Evolutionary conservation across 768 basidiomycete species (phyloP).

Genomic region (Pisolithus microcarpus): DNA sequence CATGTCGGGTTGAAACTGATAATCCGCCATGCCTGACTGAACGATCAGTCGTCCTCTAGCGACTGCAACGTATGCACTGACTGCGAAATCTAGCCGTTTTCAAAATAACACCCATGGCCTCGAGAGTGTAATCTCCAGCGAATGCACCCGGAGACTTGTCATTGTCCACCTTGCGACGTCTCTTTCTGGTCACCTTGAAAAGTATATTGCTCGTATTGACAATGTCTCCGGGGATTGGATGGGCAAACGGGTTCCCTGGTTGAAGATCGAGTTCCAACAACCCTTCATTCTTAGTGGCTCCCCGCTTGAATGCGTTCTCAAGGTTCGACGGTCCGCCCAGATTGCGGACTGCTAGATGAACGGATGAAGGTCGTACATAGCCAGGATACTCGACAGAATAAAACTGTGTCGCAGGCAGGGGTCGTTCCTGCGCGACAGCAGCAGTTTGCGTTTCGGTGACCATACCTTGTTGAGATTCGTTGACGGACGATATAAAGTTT

Average conservation of each 20-base stretch:
- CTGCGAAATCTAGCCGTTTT: slow-evolving; percentile 89
- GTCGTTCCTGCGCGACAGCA: slow-evolving; percentile 30
- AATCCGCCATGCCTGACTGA: slow-evolving; percentile 82
- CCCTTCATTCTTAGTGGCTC: slow-evolving; percentile 52
- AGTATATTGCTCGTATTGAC: slow-evolving; percentile 75
- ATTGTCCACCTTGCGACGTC: slow-evolving; percentile 35
- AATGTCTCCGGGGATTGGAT: slow-evolving; percentile 79
- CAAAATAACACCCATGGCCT: slow-evolving; percentile 65
- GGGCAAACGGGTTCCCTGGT: slow-evolving; percentile 69
- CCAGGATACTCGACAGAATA: slow-evolving; percentile 90
- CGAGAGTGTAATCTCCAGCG: slow-evolving; percentile 66
- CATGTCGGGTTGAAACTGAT: slow-evolving; percentile 74
- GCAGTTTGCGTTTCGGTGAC: slow-evolving; percentile 8
- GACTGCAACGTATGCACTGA: slow-evolving; percentile 33
- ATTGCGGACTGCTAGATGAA: slow-evolving; percentile 52
- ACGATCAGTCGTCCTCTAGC: background rate
- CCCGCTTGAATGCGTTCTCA: slow-evolving; percentile 70
- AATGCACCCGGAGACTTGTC: slow-evolving; percentile 20
- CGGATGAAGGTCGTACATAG: slow-evolving; percentile 59
- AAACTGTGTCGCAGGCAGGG: slow-evolving; percentile 53
- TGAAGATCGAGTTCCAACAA: slow-evolving; percentile 72
- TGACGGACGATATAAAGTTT: background rate
- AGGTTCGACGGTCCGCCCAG: slow-evolving; percentile 67
- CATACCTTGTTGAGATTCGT: background rate
- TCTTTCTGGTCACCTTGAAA: slow-evolving; percentile 74